Evolutionary conservation across 2,329 filamentous ascomycete genomes (phyloP).

Genomic region (Rhinocladiella similis): DNA sequence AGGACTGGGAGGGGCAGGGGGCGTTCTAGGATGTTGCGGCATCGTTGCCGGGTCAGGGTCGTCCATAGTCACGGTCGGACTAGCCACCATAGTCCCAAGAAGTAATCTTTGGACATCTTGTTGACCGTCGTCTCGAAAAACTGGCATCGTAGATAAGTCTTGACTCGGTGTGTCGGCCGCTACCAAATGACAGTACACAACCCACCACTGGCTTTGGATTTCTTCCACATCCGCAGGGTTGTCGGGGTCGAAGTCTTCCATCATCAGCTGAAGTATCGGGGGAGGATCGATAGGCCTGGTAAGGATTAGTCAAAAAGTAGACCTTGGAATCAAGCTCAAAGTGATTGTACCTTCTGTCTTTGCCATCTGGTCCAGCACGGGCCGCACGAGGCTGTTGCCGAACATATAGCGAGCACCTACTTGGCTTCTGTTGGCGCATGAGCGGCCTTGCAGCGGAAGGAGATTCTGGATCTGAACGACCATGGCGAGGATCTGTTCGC

Average conservation of each 20-base stretch:
- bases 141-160: conserved; percentile 28
- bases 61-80: conserved; percentile 42
- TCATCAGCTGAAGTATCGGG: conserved; percentile 48
- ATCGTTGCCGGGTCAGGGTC: conserved; percentile 46
- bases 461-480: not conserved
- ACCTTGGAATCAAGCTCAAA: conserved; percentile 36
- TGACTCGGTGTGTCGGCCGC: conserved; percentile 27
- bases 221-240: conserved; percentile 39
- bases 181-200: conserved; percentile 47
- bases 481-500: not conserved
- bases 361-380: conserved; percentile 47
- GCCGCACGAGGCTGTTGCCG: conserved; percentile 49
- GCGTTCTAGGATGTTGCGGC: conserved; percentile 36
- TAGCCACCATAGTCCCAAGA: conserved; percentile 34
- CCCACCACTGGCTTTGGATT: conserved; percentile 38
- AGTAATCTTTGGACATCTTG: conserved; percentile 26
- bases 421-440: conserved; percentile 6
- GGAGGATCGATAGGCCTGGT: conserved; percentile 46
- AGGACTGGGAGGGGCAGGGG: conserved; percentile 15
- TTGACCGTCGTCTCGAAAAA: conserved; percentile 24
- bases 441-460: not conserved
- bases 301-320: conserved; percentile 41
- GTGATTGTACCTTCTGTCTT: conserved; percentile 46
- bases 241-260: conserved; percentile 44
- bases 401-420: conserved; percentile 42